Conservation (phyloP, 148 eudicot genomes). For the Simmondsia chinensis region DNA sequence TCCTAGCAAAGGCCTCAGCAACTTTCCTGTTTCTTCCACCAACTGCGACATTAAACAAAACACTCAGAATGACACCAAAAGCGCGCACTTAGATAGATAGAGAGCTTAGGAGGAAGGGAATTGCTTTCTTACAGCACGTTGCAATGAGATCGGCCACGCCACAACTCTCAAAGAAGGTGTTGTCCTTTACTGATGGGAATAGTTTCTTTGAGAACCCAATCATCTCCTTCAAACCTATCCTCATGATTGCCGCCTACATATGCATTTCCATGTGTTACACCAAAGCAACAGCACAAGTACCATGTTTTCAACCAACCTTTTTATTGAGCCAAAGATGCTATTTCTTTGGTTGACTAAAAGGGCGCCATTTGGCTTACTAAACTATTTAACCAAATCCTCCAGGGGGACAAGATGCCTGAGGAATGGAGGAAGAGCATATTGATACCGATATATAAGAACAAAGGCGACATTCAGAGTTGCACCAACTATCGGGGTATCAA, state of each 20-base stretch:
- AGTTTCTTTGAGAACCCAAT: slow-evolving; percentile 86
- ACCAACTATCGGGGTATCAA: too few relatives aligned
- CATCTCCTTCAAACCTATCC: slow-evolving; percentile 96
- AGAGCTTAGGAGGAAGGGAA: neutral
- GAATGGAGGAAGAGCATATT: too few relatives aligned
- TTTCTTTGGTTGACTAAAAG: too few relatives aligned
- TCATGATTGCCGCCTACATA: slow-evolving; percentile 92
- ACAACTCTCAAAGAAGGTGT: slow-evolving; percentile 92
- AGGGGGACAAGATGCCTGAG: too few relatives aligned
- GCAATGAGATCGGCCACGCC: slow-evolving; percentile 97
- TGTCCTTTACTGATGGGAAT: slow-evolving; percentile 74
- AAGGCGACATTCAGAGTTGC: too few relatives aligned
- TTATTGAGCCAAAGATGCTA: too few relatives aligned
- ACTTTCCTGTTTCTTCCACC: slow-evolving; percentile 96
- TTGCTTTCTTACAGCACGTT: slow-evolving; percentile 67
- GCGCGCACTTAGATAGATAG: neutral
- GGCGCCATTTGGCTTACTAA: too few relatives aligned
- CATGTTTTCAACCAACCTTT: too few relatives aligned
- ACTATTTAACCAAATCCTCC: too few relatives aligned
- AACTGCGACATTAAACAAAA: slow-evolving; percentile 31
- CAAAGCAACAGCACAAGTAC: too few relatives aligned
- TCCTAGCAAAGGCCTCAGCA: slow-evolving; percentile 86
- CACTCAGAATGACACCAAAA: neutral
- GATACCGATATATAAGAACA: too few relatives aligned
- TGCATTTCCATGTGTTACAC: too few relatives aligned